These are phyloP conservation scores for Ceratobasidium papillatum DNA, from an alignment of 1,284 basidiomycete genomes.

Conservation along the genomic window DNA sequence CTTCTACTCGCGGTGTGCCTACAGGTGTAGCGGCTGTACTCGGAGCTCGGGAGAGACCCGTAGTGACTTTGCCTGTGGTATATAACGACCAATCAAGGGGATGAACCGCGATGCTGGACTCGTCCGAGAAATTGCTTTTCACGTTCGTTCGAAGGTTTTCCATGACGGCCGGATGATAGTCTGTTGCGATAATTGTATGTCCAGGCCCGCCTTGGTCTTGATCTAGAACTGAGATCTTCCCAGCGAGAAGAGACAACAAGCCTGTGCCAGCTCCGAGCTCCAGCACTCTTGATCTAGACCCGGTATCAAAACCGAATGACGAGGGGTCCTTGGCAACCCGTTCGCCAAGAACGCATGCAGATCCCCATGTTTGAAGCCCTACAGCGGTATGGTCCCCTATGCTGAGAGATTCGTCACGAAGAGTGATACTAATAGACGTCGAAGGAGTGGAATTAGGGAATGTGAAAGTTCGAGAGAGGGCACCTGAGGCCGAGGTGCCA, in stretches of 20 bases:
- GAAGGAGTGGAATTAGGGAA: slow-evolving; percentile 53
- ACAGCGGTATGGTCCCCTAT: slow-evolving; percentile 75
- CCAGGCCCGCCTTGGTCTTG: slow-evolving; percentile 26
- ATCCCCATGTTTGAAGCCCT: slow-evolving; percentile 92
- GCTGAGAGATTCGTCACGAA: slow-evolving; percentile 78
- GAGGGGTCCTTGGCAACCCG: slow-evolving; percentile 70
- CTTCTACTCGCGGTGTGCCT: slow-evolving; percentile 16
- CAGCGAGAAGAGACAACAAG: slow-evolving; percentile 75
- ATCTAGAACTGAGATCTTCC: slow-evolving; percentile 58
- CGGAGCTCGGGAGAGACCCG: slow-evolving; percentile 28
- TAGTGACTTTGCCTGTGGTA: slow-evolving; percentile 40
- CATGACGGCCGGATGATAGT: slow-evolving; percentile 80
- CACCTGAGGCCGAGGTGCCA: slow-evolving; percentile 56
- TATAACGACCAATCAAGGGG: slow-evolving; percentile 77
- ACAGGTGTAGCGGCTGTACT: slow-evolving; percentile 22
- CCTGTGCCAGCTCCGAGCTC: slow-evolving; percentile 92
- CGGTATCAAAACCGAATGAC: slow-evolving; percentile 56
- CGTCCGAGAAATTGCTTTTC: slow-evolving; percentile 62
- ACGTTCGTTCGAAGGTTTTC: slow-evolving; percentile 77
- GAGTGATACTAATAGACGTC: slow-evolving; percentile 54
- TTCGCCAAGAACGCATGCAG: slow-evolving; percentile 82
- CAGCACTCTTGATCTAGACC: slow-evolving; percentile 62
- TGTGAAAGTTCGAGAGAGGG: slow-evolving; percentile 62
- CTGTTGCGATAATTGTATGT: slow-evolving; percentile 72
- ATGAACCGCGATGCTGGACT: slow-evolving; percentile 54